Evolutionary conservation across 768 basidiomycete genomes (phyloP).

Genomic region (Cytidiella melzeri): DNA sequence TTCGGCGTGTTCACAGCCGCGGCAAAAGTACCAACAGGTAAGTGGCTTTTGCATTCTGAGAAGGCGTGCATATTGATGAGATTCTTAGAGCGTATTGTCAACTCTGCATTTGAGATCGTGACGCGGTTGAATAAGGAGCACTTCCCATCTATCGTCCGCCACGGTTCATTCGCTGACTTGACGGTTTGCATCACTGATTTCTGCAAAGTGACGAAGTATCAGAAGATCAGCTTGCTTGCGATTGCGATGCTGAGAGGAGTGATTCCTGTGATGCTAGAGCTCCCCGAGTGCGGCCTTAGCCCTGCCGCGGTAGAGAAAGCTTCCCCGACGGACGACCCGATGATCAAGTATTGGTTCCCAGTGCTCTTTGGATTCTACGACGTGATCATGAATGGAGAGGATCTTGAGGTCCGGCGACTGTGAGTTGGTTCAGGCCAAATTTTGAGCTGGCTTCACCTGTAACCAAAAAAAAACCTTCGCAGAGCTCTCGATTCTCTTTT

Average conservation of each 20-base stretch:
- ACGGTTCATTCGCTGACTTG: slow-evolving; percentile 93
- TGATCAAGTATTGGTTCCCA: slow-evolving; percentile 98
- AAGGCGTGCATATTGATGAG: slow-evolving; percentile 1
- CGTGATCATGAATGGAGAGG: slow-evolving; percentile 99
- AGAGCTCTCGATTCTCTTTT: slow-evolving; percentile 98
- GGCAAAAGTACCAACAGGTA: slow-evolving; percentile 85
- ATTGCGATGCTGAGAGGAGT: slow-evolving; percentile 94
- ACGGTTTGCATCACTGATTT: slow-evolving; percentile 98
- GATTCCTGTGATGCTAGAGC: slow-evolving; percentile 86
- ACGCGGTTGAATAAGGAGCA: slow-evolving; percentile 86
- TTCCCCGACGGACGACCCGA: slow-evolving; percentile 63
- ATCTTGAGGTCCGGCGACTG: slow-evolving; percentile 94
- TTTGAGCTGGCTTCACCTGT: too few relatives aligned
- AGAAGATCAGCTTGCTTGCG: slow-evolving; percentile 93
- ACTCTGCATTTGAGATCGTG: slow-evolving; percentile 93
- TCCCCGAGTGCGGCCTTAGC: slow-evolving; percentile 58
- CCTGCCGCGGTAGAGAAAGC: slow-evolving; percentile 24
- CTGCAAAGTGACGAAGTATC: slow-evolving; percentile 98
- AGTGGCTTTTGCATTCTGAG: slow-evolving; percentile 14
- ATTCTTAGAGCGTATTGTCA: slow-evolving; percentile 78
- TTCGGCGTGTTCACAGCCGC: slow-evolving; percentile 98
- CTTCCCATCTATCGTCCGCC: slow-evolving; percentile 83
- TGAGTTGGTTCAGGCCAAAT: slow-evolving; percentile 30
- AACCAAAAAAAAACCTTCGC: slow-evolving; percentile 5
- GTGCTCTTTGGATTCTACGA: slow-evolving; percentile 97